Percentiles rank a stretch among this genome's conserved stretches.
Conservation (phyloP, 768 basidiomycete species). For the Podaxis rugospora region DNA sequence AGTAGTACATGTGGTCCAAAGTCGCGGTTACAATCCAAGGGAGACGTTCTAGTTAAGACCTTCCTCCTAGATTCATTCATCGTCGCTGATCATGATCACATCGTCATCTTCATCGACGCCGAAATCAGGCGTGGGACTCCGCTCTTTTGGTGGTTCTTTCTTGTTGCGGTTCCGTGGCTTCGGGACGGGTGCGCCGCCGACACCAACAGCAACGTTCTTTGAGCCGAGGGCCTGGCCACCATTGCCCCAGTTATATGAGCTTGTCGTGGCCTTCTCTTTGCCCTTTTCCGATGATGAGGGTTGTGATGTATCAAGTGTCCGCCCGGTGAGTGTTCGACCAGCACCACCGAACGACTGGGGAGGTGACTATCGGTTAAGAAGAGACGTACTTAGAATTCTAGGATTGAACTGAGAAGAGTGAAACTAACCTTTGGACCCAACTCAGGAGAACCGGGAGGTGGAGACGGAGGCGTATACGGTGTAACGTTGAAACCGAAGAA, state of each 20-base stretch:
- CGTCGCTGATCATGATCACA: conserved; percentile 84
- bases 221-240: conserved; percentile 49
- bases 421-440: conserved; percentile 25
- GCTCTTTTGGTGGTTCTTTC: conserved; percentile 35
- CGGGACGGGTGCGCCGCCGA: conserved; percentile 52
- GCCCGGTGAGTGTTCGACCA: conserved; percentile 65
- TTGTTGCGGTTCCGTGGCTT: conserved; percentile 35
- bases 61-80: conserved; percentile 13
- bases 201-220: conserved; percentile 37
- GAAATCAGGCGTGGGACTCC: conserved; percentile 76
- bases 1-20: conserved; percentile 14
- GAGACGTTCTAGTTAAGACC: neutral
- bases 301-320: conserved; percentile 26
- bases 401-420: neutral
- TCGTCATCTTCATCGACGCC: conserved; percentile 84
- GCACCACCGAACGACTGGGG: conserved; percentile 52
- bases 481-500: conserved; percentile 94
- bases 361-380: conserved; percentile 27
- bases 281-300: conserved; percentile 35
- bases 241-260: conserved; percentile 36
- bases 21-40: neutral
- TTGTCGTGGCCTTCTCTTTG: conserved; percentile 48
- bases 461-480: conserved; percentile 54
- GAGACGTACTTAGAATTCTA: conserved; percentile 1
- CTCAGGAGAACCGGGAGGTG: conserved; percentile 26